Conservation (phyloP, 768 basidiomycete genomes). For the Podaxis sp. region DNA sequence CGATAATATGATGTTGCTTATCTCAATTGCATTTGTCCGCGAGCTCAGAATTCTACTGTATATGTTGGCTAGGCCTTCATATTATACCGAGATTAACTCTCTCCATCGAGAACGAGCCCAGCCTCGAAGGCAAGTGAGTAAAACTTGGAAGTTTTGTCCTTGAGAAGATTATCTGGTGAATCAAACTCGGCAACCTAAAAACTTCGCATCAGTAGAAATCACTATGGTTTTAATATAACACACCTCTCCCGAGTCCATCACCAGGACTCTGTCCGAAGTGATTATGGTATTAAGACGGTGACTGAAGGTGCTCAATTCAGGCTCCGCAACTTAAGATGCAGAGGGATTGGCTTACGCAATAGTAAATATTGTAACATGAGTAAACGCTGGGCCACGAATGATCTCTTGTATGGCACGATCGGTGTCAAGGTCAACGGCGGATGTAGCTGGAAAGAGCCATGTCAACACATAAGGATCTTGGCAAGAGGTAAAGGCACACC, state of each 20-base stretch:
- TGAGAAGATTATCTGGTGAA: conserved; percentile 12
- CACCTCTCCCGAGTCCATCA: conserved; percentile 78
- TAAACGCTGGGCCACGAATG: conserved; percentile 76
- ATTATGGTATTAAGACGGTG: conserved; percentile 84
- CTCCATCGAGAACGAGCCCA: background rate
- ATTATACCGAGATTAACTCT: background rate
- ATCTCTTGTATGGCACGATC: conserved; percentile 88
- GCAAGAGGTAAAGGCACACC: conserved; percentile 35
- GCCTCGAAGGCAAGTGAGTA: conserved; percentile 11
- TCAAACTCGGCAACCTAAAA: conserved; percentile 15
- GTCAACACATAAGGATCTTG: background rate
- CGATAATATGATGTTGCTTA: too few species aligned
- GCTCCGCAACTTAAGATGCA: background rate
- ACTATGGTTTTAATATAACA: conserved; percentile 13
- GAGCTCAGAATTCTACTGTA: too few species aligned
- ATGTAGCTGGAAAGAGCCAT: conserved; percentile 56
- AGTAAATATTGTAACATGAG: conserved; percentile 78
- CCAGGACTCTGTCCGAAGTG: conserved; percentile 77
- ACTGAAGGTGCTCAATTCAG: conserved; percentile 29
- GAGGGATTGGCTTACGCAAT: conserved; percentile 60
- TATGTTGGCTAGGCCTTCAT: too few species aligned
- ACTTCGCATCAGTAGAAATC: background rate
- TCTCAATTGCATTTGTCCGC: too few species aligned
- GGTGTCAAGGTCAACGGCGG: conserved; percentile 88
- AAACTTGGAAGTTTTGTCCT: conserved; percentile 6